Conservation (phyloP, 371 early-diverging fungal species). For the Polyrhizophydium stewartii region DNA sequence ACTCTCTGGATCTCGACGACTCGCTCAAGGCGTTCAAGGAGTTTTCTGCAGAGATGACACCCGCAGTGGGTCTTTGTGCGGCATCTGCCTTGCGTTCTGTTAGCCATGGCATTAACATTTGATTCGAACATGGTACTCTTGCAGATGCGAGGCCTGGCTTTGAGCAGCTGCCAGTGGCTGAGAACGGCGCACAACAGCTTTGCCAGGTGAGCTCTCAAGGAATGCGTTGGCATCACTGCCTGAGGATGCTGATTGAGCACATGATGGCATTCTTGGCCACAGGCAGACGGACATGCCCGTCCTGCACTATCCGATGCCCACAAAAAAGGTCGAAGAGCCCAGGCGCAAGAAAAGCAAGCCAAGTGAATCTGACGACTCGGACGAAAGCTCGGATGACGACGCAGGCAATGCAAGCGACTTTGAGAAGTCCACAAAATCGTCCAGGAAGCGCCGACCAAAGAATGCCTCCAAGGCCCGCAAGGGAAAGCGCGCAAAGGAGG, state of each 20-base stretch:
- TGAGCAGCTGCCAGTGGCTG: conserved; percentile 76
- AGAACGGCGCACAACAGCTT: conserved; percentile 84
- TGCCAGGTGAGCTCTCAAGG: conserved; percentile 41
- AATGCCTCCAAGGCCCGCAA: neutral
- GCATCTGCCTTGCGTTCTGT: neutral
- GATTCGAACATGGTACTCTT: neutral
- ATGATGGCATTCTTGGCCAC: conserved; percentile 24
- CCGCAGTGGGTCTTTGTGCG: conserved; percentile 72
- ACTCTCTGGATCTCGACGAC: conserved; percentile 64
- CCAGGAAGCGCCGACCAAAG: neutral
- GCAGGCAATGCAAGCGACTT: too few species aligned
- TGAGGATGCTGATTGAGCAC: conserved; percentile 38
- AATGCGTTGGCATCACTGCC: neutral
- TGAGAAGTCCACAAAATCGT: too few species aligned
- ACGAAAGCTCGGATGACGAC: neutral
- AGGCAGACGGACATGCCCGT: conserved; percentile 49
- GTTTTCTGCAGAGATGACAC: conserved; percentile 72
- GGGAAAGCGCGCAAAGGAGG: too few species aligned
- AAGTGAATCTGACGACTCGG: too few species aligned
- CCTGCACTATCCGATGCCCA: conserved; percentile 11
- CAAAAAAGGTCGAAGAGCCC: neutral
- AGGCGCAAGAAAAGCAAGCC: too few species aligned
- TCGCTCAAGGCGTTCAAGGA: conserved; percentile 71
- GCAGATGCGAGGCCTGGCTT: conserved; percentile 76
- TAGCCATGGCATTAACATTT: neutral